These are phyloP conservation scores for Metschnikowia colocasiae DNA, from an alignment of 805 yeast species.

Conservation along the genomic window DNA sequence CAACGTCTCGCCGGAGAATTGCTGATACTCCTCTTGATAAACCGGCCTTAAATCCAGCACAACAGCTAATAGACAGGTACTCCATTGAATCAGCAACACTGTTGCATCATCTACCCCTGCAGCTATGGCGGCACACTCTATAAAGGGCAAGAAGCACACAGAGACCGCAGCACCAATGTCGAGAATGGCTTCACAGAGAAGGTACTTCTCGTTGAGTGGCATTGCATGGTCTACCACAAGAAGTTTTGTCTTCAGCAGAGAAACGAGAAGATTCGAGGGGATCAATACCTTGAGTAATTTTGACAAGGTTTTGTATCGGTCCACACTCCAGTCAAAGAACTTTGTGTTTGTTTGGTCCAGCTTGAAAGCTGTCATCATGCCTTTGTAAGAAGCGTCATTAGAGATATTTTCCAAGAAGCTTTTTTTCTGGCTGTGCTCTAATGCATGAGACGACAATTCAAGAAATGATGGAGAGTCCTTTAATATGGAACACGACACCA, in stretches of 20 bases:
- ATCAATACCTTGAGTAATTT: conserved; percentile 10
- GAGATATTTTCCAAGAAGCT: neutral
- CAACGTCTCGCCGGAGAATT: conserved; percentile 12
- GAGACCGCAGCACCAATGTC: conserved; percentile 8
- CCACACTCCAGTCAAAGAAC: conserved; percentile 15
- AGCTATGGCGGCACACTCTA: conserved; percentile 12
- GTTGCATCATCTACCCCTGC: conserved; percentile 15
- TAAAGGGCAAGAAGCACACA: conserved; percentile 13
- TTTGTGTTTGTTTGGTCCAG: conserved; percentile 2
- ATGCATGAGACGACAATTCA: conserved; percentile 12
- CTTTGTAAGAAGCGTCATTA: neutral
- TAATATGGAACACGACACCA: neutral
- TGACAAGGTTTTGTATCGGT: conserved; percentile 10
- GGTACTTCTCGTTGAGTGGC: conserved; percentile 9
- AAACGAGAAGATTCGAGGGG: conserved; percentile 10
- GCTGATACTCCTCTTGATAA: neutral
- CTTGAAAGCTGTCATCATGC: conserved; percentile 2
- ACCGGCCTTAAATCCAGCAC: conserved; percentile 13
- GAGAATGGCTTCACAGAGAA: conserved; percentile 12
- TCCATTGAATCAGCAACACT: conserved; percentile 16
- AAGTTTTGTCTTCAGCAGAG: conserved; percentile 13
- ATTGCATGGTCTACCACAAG: conserved; percentile 14
- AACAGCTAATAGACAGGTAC: conserved; percentile 7
- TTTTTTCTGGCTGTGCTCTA: conserved; percentile 1
- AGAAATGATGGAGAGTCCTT: conserved; percentile 11